Conservation (phyloP, 2,329 filamentous ascomycete genomes). For the Monilinia fructigena region DNA sequence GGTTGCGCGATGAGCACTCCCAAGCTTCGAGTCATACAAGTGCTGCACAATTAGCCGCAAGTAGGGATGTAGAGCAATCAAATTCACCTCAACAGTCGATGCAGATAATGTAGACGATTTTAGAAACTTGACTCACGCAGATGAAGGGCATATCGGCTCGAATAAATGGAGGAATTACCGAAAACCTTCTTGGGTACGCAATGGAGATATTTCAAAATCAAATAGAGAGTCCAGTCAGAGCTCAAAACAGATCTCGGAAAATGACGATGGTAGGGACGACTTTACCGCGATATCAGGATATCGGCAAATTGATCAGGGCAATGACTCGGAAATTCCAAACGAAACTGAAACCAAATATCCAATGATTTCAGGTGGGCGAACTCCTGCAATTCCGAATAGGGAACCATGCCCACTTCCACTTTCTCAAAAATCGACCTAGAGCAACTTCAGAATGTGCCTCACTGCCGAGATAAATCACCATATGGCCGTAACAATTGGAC, state of each 20-base stretch:
- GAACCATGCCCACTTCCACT: slow-evolving; percentile 9
- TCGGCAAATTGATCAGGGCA: not conserved
- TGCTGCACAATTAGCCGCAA: not conserved
- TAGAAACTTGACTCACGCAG: not conserved
- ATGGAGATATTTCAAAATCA: not conserved
- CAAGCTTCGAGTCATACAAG: too few relatives aligned
- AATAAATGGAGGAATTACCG: slow-evolving; percentile 33
- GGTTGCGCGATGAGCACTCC: not conserved
- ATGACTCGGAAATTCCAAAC: not conserved
- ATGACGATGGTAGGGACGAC: not conserved
- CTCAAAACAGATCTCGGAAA: not conserved
- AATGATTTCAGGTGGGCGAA: slow-evolving; percentile 10
- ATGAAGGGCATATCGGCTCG: slow-evolving; percentile 30
- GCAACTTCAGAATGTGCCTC: slow-evolving; percentile 60
- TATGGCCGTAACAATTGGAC: slow-evolving; percentile 62
- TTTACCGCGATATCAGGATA: not conserved
- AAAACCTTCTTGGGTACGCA: slow-evolving; percentile 3
- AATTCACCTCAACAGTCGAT: not conserved
- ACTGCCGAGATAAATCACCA: slow-evolving; percentile 48
- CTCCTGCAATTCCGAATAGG: slow-evolving; percentile 8
- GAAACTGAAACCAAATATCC: slow-evolving; percentile 7
- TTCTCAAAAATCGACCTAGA: slow-evolving; percentile 44
- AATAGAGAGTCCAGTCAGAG: slow-evolving; percentile 14
- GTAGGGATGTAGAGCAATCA: not conserved
- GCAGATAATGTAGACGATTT: not conserved